Percentiles rank a stretch among this genome's conserved stretches.
These are phyloP conservation scores for Magnolia changhungtana DNA, from an alignment of 164 flowering plant genomes.

Conservation along the genomic window DNA sequence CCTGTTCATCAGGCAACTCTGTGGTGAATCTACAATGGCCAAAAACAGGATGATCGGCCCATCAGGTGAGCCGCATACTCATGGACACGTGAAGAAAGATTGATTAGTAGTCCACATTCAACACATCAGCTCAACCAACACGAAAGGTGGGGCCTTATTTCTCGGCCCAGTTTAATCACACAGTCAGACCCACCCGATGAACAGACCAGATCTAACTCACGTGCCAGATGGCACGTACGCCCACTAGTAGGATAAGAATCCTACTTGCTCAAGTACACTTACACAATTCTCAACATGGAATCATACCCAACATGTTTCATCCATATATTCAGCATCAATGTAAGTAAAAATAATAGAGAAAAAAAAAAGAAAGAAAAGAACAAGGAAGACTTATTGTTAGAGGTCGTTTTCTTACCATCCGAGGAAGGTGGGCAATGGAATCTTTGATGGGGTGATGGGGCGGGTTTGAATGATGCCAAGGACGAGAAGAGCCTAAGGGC, in stretches of 20 bases:
- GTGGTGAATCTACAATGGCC: no score
- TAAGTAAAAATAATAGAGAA: background rate
- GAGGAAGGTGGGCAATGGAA: background rate
- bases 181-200: background rate
- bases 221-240: no score
- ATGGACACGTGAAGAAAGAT: background rate
- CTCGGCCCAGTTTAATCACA: background rate
- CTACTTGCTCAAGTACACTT: background rate
- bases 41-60: background rate
- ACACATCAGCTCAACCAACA: background rate
- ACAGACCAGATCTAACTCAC: background rate
- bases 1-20: background rate
- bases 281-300: background rate
- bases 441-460: constrained; percentile 8
- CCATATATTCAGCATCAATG: background rate
- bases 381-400: background rate
- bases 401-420: background rate
- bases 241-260: background rate
- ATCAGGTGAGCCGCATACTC: background rate
- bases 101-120: background rate
- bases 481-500: no score
- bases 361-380: background rate
- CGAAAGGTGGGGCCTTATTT: background rate
- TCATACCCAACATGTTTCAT: constrained; percentile 4
- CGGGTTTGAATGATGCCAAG: no score